These are phyloP conservation scores for Harringtonia aguacate DNA, from an alignment of 2,329 filamentous ascomycete species.

Conservation along the genomic window DNA sequence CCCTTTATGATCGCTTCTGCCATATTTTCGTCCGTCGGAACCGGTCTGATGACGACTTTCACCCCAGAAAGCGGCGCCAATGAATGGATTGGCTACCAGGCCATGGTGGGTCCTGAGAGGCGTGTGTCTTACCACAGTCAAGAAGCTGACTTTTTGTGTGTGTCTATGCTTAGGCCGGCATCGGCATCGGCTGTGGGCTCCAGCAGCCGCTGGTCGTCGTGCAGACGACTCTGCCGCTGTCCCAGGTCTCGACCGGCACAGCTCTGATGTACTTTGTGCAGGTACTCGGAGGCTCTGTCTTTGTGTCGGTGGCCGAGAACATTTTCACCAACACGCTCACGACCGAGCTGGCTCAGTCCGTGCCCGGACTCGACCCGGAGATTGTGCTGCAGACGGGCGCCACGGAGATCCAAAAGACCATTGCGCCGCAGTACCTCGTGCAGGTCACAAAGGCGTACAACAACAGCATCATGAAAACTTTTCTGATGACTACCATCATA, in stretches of 20 bases:
- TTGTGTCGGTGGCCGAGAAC: slow-evolving; percentile 28
- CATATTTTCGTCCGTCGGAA: slow-evolving; percentile 19
- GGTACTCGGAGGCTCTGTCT: slow-evolving; percentile 21
- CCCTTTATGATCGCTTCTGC: slow-evolving; percentile 23
- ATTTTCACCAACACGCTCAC: slow-evolving; percentile 30
- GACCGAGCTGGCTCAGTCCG: slow-evolving; percentile 14
- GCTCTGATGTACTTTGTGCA: slow-evolving; percentile 27
- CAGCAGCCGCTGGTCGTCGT: slow-evolving; percentile 30
- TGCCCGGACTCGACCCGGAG: slow-evolving; percentile 14
- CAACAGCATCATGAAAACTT: slow-evolving; percentile 19
- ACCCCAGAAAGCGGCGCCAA: slow-evolving; percentile 16
- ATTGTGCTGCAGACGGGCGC: slow-evolving; percentile 16
- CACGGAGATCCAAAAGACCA: slow-evolving; percentile 9
- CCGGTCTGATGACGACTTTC: slow-evolving; percentile 27
- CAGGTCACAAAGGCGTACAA: slow-evolving; percentile 21
- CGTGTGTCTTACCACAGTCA: no score
- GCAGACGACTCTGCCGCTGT: slow-evolving; percentile 26
- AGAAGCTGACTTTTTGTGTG: no score
- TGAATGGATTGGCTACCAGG: slow-evolving; percentile 29
- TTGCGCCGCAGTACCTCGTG: slow-evolving; percentile 10
- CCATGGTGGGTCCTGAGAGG: no score
- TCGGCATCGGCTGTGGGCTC: slow-evolving; percentile 27
- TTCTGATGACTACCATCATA: slow-evolving; percentile 22
- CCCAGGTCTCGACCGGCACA: slow-evolving; percentile 29
- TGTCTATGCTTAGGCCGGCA: no score